Evolutionary conservation across 2,329 filamentous ascomycete species (phyloP).

Genomic region (Fusarium virguliforme): DNA sequence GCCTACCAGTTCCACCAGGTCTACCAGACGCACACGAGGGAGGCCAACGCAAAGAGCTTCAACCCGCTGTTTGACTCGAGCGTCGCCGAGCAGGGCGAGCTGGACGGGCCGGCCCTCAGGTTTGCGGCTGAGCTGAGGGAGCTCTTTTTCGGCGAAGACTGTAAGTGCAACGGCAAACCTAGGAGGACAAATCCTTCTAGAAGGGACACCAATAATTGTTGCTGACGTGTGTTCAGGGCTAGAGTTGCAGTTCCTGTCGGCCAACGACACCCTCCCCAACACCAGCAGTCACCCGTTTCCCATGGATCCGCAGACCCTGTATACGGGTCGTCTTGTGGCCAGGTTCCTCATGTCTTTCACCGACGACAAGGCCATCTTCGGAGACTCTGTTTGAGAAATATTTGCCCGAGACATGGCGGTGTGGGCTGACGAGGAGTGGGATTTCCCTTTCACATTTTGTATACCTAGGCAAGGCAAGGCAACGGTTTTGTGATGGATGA

Average conservation of each 20-base stretch:
- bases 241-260: slow-evolving; percentile 61
- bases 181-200: slow-evolving; percentile 23
- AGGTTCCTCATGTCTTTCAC: slow-evolving; percentile 71
- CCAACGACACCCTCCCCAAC: slow-evolving; percentile 64
- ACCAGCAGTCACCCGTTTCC: slow-evolving; percentile 64
- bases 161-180: slow-evolving; percentile 57
- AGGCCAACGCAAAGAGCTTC: slow-evolving; percentile 66
- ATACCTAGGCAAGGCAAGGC: slow-evolving; percentile 14
- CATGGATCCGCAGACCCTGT: slow-evolving; percentile 65
- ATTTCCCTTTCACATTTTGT: background rate
- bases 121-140: slow-evolving; percentile 64
- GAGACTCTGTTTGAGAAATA: slow-evolving; percentile 41
- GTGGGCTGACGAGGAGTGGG: slow-evolving; percentile 18
- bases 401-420: slow-evolving; percentile 41
- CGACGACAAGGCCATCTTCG: slow-evolving; percentile 66
- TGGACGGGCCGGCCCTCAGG: slow-evolving; percentile 64
- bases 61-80: slow-evolving; percentile 69
- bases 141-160: slow-evolving; percentile 62
- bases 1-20: slow-evolving; percentile 73
- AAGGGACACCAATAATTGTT: slow-evolving; percentile 15
- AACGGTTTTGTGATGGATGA: slow-evolving; percentile 36
- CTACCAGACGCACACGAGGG: slow-evolving; percentile 70
- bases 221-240: slow-evolving; percentile 53
- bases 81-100: slow-evolving; percentile 60
- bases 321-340: slow-evolving; percentile 68